phyloP scores from a whole-genome alignment of 1,284 basidiomycete species.

The Ustilago loliicola region DNA sequence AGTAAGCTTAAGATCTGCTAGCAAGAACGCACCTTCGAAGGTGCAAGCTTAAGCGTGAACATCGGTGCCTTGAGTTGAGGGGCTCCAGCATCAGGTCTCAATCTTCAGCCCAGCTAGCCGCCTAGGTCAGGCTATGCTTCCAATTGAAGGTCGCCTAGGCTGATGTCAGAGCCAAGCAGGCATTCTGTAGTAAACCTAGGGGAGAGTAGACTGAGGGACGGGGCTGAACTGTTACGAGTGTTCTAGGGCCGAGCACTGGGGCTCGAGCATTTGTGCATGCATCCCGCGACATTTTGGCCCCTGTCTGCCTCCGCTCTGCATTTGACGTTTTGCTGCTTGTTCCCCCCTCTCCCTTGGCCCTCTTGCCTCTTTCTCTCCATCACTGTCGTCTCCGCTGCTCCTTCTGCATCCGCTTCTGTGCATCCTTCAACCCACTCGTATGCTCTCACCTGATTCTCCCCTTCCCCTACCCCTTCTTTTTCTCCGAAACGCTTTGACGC shows the following conservation, averaged over 20 bases:
- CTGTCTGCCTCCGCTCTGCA: constrained; percentile 45
- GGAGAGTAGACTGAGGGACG: background rate
- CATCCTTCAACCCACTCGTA: background rate
- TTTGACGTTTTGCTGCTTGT: constrained; percentile 16
- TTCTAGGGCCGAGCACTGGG: constrained; percentile 10
- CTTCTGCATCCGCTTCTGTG: background rate
- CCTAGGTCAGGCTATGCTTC: background rate
- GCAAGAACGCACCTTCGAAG: background rate
- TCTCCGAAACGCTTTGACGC: background rate
- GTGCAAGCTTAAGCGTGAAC: background rate
- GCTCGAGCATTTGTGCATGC: constrained; percentile 33
- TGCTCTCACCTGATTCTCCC: background rate
- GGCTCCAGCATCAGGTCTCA: constrained; percentile 1
- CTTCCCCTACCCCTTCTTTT: background rate
- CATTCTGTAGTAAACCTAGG: background rate
- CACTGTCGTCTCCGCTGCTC: background rate
- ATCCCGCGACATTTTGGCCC: constrained; percentile 50
- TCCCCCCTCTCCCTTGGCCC: background rate
- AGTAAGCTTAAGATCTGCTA: background rate
- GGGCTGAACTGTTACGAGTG: background rate
- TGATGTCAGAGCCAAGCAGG: background rate
- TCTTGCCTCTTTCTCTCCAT: background rate
- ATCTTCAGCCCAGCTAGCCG: constrained; percentile 14
- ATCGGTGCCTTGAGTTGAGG: background rate
- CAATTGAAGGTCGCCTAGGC: background rate